Evolutionary conservation across 305 asterid genomes (phyloP).

Genomic region (Fraxinus platypoda): DNA sequence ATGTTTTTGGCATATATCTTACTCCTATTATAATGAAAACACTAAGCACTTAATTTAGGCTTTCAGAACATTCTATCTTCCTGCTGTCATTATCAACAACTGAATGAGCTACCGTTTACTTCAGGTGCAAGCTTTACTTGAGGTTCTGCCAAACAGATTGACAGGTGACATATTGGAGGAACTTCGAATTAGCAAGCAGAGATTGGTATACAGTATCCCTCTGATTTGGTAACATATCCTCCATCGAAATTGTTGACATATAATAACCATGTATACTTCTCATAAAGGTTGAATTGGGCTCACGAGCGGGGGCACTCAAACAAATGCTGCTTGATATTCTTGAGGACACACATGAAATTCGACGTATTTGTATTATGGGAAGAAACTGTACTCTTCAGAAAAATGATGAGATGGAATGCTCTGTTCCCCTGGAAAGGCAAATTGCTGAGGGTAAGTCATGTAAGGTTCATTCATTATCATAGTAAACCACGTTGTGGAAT

Average conservation of each 20-base stretch:
- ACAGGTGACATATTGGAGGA: constrained; percentile 90
- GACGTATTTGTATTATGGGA: constrained; percentile 92
- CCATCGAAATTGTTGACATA: constrained; percentile 3
- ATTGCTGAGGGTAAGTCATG: constrained; percentile 75
- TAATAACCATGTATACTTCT: constrained; percentile 17
- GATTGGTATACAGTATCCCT: constrained; percentile 49
- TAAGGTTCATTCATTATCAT: constrained; percentile 9
- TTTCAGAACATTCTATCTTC: background rate
- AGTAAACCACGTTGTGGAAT: constrained; percentile 16
- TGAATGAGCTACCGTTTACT: constrained; percentile 24
- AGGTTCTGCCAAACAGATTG: constrained; percentile 92
- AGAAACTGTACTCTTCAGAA: constrained; percentile 77
- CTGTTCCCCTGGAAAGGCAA: constrained; percentile 73
- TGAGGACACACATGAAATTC: constrained; percentile 95
- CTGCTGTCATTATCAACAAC: background rate
- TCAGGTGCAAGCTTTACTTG: constrained; percentile 90
- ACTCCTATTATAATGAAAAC: background rate
- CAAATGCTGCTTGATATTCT: constrained; percentile 99
- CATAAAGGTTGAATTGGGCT: constrained; percentile 86
- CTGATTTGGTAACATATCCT: background rate
- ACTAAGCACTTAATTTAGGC: background rate
- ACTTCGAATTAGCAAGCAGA: constrained; percentile 93
- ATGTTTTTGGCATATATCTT: background rate
- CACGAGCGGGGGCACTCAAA: constrained; percentile 91
- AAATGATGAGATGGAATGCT: constrained; percentile 70